These are phyloP conservation scores for Gillenia trifoliata DNA, from an alignment of 306 rosid species.

Conservation along the genomic window DNA sequence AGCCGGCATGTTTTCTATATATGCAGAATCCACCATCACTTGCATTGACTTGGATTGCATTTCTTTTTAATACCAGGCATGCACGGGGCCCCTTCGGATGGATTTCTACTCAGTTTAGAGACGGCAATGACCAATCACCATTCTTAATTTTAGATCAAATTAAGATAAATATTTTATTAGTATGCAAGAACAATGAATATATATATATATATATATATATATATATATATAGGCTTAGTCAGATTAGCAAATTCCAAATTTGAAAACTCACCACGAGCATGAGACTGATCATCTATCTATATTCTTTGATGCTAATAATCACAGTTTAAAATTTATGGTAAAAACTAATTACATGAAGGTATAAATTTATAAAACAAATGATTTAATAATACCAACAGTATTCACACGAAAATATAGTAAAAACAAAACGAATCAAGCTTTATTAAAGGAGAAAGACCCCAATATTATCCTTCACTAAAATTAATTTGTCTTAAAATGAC, in stretches of 20 bases:
- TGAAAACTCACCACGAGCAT: not conserved
- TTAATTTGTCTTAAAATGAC: no score
- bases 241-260: not conserved
- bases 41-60: conserved; percentile 49
- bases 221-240: not conserved
- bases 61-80: conserved; percentile 29
- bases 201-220: not conserved
- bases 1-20: conserved; percentile 33
- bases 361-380: not conserved
- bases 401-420: no score
- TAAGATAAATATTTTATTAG: not conserved
- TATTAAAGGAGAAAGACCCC: no score
- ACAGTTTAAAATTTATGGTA: not conserved
- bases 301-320: not conserved
- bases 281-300: not conserved
- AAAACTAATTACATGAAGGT: not conserved
- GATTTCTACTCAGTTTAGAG: not conserved
- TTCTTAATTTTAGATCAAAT: conserved; percentile 9
- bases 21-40: conserved; percentile 33
- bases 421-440: no score
- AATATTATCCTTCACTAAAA: no score
- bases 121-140: conserved; percentile 24
- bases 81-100: conserved; percentile 15
- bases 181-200: not conserved
- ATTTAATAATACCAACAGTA: no score